Conservation (phyloP, 1,284 basidiomycete species). For the Rhodotorula sp. region DNA sequence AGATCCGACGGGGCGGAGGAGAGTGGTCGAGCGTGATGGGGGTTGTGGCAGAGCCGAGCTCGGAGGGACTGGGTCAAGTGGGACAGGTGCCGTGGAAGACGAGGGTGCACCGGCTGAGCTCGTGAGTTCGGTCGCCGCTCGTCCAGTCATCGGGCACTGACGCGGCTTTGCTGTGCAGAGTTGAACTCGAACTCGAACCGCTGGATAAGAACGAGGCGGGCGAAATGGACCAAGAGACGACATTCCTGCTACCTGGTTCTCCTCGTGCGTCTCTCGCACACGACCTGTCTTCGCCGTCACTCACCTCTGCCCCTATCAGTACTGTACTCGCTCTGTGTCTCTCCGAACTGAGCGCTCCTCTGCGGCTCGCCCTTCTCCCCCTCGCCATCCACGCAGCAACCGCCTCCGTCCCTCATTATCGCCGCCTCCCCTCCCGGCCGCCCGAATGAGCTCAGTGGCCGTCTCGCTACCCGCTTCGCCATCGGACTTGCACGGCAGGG, state of each 20-base stretch:
- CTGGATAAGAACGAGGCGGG: neutral
- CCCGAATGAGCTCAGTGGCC: neutral
- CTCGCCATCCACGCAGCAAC: neutral
- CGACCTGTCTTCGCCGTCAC: neutral
- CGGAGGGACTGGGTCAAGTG: neutral
- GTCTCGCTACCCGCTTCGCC: constrained; percentile 11
- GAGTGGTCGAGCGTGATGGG: constrained; percentile 17
- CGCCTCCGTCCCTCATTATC: no score
- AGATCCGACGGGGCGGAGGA: constrained; percentile 12
- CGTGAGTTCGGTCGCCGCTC: neutral
- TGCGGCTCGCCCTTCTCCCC: constrained; percentile 7
- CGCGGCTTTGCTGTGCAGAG: neutral
- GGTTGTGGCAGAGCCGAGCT: neutral
- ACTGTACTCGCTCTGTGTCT: neutral
- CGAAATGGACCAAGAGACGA: neutral
- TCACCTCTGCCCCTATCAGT: neutral
- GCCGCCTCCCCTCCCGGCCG: neutral
- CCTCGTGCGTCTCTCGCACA: neutral
- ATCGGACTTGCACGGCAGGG: constrained; percentile 11
- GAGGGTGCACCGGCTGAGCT: constrained; percentile 3
- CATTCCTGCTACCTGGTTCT: neutral
- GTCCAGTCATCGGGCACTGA: neutral
- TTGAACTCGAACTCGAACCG: constrained; percentile 13
- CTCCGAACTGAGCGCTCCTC: constrained; percentile 14
- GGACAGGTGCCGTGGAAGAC: neutral